Evolutionary conservation across 139 green algal species (phyloP), one percentile per base, ranked within the genome.

Genomic region (Coelastrella sp.): DNA sequence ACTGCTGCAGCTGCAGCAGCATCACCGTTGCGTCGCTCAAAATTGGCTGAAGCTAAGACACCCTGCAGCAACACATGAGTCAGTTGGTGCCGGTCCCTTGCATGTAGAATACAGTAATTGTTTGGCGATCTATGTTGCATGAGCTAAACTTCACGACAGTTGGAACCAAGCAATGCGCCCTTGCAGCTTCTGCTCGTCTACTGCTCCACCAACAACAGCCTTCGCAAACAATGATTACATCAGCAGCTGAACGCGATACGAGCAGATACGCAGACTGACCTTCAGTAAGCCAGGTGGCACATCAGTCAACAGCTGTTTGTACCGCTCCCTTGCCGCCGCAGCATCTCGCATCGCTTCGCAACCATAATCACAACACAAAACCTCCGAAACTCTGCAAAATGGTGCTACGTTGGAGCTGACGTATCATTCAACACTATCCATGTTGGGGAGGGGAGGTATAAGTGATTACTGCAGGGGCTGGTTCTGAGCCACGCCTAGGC

Each of bases 331-430:
- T 2, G 96, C 96, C 19, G 81, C 92, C 19, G 94, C 93, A 8
- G 95, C 73, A 64, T 96, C 74, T 4, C 95, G 94, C 23, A 88
- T 86, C 22, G 79, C 83, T 94, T 98, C 96, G 54, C 96, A 47
- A 94, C 94, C 90, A 96, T 96, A 22, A 98, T 64, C 58, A 95
- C 90, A 7, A 96, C 91, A 79, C 98, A 95, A 0, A 95, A 91
- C 19, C 83, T 73, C 13, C 87, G 86, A 47, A 47, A 47, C 32
- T 91, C 96, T 97, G 88, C 96, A 97, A 90, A 96, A 96, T 20
- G 95, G 84, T 0, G 19, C 32, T 8, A 90, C 89, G 8, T 47
- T 47, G 32, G 0, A 47, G 32, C 32, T 47, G 32, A 47, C 32
- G 32, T 47, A 47, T 47, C 32, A 1, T 47, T 47, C 32, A 47